A percentile compares a stretch with the other conserved stretches of the same genome.
Conservation (phyloP, 495 filamentous ascomycete species). For the Apodospora peruviana region DNA sequence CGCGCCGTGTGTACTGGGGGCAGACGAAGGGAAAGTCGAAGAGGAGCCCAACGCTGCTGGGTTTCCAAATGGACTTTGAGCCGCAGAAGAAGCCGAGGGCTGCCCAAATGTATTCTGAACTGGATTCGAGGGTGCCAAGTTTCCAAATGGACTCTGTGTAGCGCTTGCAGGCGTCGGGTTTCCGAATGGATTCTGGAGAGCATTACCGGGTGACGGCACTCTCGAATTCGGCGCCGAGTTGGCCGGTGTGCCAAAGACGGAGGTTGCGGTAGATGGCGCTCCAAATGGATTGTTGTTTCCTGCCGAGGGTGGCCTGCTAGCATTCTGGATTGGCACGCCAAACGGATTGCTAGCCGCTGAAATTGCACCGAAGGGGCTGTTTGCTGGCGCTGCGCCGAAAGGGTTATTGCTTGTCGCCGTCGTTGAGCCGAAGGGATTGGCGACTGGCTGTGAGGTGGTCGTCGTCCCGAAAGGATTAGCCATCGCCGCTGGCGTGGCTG, state of each 20-base stretch:
- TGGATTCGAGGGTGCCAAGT: neutral
- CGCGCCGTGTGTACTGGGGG: neutral
- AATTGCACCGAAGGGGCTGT: conserved; percentile 8
- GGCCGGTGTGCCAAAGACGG: neutral
- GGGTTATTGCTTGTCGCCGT: neutral
- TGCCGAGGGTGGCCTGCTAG: neutral
- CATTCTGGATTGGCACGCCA: too few species aligned
- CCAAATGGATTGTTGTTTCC: neutral
- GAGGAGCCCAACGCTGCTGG: neutral
- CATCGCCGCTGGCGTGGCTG: conserved; percentile 7
- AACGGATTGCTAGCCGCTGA: conserved; percentile 3
- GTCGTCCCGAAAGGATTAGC: conserved; percentile 22
- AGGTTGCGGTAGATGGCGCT: neutral
- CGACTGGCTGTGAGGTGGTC: too few species aligned
- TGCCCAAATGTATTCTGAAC: conserved; percentile 4
- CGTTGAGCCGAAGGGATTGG: conserved; percentile 5
- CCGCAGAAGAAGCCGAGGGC: too few species aligned
- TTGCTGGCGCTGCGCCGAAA: neutral
- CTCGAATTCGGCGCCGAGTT: neutral
- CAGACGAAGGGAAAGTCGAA: neutral
- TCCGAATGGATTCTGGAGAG: neutral
- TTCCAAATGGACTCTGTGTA: too few species aligned
- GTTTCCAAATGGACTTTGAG: too few species aligned
- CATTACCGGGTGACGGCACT: neutral
- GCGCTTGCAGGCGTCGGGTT: too few species aligned